These are phyloP conservation scores for Pyrenochaeta sp. DNA, from an alignment of 2,329 filamentous ascomycete genomes.

Conservation along the genomic window DNA sequence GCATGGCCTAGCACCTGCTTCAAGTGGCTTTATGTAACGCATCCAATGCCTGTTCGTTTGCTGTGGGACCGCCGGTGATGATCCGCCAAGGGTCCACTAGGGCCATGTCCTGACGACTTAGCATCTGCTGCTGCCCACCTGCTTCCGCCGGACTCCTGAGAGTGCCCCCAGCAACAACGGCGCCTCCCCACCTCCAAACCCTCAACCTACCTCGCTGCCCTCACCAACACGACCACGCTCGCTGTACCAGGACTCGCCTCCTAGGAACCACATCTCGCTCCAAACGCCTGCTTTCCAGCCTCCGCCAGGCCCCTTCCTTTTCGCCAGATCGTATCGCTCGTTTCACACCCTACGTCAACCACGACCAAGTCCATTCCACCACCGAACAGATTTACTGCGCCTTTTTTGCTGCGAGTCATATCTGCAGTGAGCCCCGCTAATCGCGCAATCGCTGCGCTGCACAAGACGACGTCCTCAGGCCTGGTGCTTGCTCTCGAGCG, in stretches of 20 bases:
- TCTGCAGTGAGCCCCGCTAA: background rate
- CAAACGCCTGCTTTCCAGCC: constrained; percentile 5
- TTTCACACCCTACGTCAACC: constrained; percentile 35
- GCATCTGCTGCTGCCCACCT: constrained; percentile 6
- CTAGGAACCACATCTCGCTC: constrained; percentile 3
- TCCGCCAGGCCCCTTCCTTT: constrained; percentile 15
- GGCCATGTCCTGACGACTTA: constrained; percentile 7
- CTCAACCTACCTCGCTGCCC: constrained; percentile 8
- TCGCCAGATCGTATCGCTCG: constrained; percentile 37
- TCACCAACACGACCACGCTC: constrained; percentile 18
- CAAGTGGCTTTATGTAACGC: constrained; percentile 16
- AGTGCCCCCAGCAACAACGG: constrained; percentile 14
- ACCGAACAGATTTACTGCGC: constrained; percentile 8
- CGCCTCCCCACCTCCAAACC: constrained; percentile 12
- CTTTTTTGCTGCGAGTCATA: background rate
- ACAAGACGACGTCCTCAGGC: constrained; percentile 23
- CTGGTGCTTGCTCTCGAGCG: constrained; percentile 36
- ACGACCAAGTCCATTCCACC: constrained; percentile 15
- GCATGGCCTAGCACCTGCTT: constrained; percentile 17
- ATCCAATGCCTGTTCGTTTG: constrained; percentile 16
- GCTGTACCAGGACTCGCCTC: constrained; percentile 10
- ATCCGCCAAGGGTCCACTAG: constrained; percentile 13
- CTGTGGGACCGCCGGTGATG: constrained; percentile 8
- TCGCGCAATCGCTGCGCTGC: constrained; percentile 6
- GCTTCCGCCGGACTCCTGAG: constrained; percentile 13